These are phyloP conservation scores for Camellia granthamiana DNA, from an alignment of 148 eudicot genomes.

Conservation along the genomic window DNA sequence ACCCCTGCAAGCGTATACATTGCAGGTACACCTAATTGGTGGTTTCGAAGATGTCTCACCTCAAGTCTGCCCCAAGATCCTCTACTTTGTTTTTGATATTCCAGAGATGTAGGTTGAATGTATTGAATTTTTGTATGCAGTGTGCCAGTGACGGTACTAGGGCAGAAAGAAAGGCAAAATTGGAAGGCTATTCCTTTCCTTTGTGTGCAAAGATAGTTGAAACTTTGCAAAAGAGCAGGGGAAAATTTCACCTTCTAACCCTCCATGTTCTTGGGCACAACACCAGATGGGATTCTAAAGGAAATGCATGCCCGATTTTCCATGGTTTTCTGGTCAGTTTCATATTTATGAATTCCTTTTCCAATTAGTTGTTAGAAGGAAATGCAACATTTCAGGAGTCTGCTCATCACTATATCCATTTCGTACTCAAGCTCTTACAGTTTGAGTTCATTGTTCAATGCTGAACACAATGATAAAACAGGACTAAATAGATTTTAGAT, in stretches of 20 bases:
- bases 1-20: conserved; percentile 11
- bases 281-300: conserved; percentile 69
- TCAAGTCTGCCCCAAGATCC: conserved; percentile 43
- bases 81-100: conserved; percentile 28
- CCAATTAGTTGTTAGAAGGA: not conserved
- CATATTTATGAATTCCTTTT: not conserved
- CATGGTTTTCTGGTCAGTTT: conserved; percentile 74
- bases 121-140: conserved; percentile 34
- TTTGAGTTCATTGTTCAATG: not conserved
- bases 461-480: not conserved
- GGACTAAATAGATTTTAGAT: not conserved
- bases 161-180: conserved; percentile 23
- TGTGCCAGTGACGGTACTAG: conserved; percentile 20
- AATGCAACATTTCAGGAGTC: not conserved
- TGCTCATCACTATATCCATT: not conserved
- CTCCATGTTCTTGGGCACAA: conserved; percentile 80
- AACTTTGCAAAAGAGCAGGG: conserved; percentile 45
- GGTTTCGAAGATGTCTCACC: conserved; percentile 65
- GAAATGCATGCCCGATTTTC: conserved; percentile 64
- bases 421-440: not conserved
- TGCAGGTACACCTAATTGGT: conserved; percentile 93
- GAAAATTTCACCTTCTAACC: conserved; percentile 68
- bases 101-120: conserved; percentile 11
- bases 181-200: conserved; percentile 65
- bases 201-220: conserved; percentile 76